These are phyloP conservation scores for Pichia cactophila DNA, from an alignment of 1,139 yeast genomes.

Conservation along the genomic window DNA sequence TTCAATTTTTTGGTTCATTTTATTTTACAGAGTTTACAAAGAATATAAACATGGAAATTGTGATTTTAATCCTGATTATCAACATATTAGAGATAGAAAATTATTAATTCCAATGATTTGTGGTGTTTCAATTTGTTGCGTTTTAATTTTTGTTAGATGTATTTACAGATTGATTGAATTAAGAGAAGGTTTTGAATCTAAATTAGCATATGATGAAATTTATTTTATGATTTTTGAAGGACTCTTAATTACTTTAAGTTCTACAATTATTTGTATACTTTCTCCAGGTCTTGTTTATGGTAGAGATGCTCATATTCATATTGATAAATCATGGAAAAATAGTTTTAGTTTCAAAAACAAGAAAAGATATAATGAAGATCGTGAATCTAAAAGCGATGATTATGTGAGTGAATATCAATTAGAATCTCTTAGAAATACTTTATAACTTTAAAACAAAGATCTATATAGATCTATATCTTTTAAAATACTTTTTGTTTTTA, in stretches of 20 bases:
- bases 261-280: constrained; percentile 41
- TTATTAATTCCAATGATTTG: constrained; percentile 43
- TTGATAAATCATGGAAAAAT: constrained; percentile 17
- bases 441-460: too few species aligned
- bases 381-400: neutral
- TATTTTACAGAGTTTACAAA: constrained; percentile 39
- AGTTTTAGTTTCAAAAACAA: constrained; percentile 5
- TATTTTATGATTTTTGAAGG: constrained; percentile 76
- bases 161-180: constrained; percentile 76
- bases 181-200: constrained; percentile 70
- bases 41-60: constrained; percentile 23
- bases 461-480: too few species aligned
- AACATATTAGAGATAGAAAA: constrained; percentile 33
- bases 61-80: constrained; percentile 35
- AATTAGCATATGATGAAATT: constrained; percentile 60
- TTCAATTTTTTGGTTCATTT: constrained; percentile 47
- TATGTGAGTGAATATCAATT: too few species aligned
- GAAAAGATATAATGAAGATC: neutral
- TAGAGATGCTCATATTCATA: constrained; percentile 14
- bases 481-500: too few species aligned
- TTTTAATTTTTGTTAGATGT: constrained; percentile 64
- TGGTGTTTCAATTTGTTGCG: constrained; percentile 45
- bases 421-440: neutral
- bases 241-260: constrained; percentile 50
- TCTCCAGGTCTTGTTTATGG: constrained; percentile 64